These are phyloP conservation scores for Psilocybe cubensis DNA, from an alignment of 768 basidiomycete genomes.

Conservation along the genomic window DNA sequence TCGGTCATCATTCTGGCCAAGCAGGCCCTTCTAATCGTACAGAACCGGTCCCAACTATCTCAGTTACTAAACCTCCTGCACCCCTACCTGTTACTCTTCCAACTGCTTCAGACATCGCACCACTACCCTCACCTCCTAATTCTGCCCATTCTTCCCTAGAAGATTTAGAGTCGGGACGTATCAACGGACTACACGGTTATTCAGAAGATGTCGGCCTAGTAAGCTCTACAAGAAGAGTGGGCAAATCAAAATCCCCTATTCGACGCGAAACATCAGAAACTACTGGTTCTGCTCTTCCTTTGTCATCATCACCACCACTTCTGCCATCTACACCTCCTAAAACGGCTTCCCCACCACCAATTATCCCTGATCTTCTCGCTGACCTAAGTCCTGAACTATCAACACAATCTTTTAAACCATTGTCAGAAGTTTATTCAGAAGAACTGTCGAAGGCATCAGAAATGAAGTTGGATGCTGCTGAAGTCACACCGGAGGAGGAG, in stretches of 20 bases:
- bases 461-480: constrained; percentile 2
- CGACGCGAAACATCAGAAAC: constrained; percentile 28
- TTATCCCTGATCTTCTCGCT: constrained; percentile 51
- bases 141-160: constrained; percentile 47
- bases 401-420: constrained; percentile 39
- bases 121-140: constrained; percentile 46
- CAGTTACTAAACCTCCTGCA: constrained; percentile 70
- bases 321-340: constrained; percentile 16
- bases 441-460: background rate
- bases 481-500: constrained; percentile 8
- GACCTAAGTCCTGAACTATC: constrained; percentile 43
- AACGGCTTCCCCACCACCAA: constrained; percentile 17
- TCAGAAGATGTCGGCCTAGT: constrained; percentile 29
- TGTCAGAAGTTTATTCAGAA: constrained; percentile 15
- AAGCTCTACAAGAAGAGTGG: constrained; percentile 20
- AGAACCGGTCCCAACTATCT: constrained; percentile 53
- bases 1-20: constrained; percentile 22
- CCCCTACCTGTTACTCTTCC: constrained; percentile 75
- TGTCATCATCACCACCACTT: constrained; percentile 22
- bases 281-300: constrained; percentile 22
- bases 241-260: constrained; percentile 23
- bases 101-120: constrained; percentile 59
- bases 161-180: constrained; percentile 54
- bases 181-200: constrained; percentile 37
- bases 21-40: constrained; percentile 19